These are phyloP conservation scores for Mycena haematopus DNA, from an alignment of 768 basidiomycete species.

Conservation along the genomic window DNA sequence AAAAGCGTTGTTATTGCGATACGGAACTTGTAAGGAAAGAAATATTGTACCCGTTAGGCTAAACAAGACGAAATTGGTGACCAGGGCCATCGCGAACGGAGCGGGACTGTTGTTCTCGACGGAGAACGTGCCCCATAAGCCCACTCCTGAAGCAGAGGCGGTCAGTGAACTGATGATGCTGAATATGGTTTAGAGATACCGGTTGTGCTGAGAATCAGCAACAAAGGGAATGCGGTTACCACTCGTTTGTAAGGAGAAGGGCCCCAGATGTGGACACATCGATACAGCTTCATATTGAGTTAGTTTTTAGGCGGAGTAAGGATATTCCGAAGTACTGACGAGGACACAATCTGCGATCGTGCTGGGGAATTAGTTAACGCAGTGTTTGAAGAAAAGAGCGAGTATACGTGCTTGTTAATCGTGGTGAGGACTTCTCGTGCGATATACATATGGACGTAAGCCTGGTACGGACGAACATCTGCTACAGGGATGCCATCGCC, in stretches of 20 bases:
- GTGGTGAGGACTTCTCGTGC: neutral
- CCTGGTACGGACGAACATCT: neutral
- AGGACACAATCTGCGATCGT: constrained; percentile 3
- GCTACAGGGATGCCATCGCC: neutral
- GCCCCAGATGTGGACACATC: neutral
- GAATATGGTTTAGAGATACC: neutral
- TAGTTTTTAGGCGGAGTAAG: neutral
- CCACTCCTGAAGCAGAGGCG: neutral
- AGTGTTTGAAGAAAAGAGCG: neutral
- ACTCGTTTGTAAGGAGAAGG: neutral
- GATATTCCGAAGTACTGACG: neutral
- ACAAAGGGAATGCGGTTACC: neutral
- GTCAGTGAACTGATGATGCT: neutral
- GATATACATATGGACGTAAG: neutral
- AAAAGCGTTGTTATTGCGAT: neutral
- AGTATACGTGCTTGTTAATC: constrained; percentile 7
- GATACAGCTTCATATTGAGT: neutral
- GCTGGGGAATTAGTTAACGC: neutral
- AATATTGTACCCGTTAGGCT: constrained; percentile 1
- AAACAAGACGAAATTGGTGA: constrained; percentile 3
- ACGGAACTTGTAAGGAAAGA: no score
- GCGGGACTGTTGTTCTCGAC: no score
- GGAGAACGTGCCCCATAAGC: neutral
- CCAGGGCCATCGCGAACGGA: neutral
- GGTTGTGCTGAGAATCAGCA: constrained; percentile 3